Conservation (phyloP, 108 stramenopile species). For the Skeletonema menzelii region DNA sequence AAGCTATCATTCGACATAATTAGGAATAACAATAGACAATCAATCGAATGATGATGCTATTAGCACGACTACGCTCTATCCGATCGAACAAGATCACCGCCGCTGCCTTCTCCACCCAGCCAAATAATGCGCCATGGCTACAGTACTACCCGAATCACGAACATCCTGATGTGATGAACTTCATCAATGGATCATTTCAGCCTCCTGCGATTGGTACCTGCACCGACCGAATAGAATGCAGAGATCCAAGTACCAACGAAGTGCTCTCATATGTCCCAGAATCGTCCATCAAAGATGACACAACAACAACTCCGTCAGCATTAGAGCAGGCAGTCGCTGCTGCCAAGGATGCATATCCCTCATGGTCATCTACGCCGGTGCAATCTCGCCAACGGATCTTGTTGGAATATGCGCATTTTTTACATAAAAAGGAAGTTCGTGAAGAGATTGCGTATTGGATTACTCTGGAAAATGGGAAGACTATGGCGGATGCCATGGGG, state of each 20-base stretch:
- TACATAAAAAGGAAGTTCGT: slow-evolving; percentile 48
- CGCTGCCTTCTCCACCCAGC: not conserved
- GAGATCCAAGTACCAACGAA: slow-evolving; percentile 67
- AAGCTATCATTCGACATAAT: too few species aligned
- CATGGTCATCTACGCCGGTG: slow-evolving; percentile 69
- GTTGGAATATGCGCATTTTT: slow-evolving; percentile 59
- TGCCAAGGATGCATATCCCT: slow-evolving; percentile 57
- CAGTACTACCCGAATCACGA: not conserved
- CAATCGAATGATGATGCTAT: not conserved
- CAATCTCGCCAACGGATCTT: slow-evolving; percentile 69
- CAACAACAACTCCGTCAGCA: slow-evolving; percentile 24
- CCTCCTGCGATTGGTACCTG: slow-evolving; percentile 11
- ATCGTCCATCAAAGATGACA: slow-evolving; percentile 4
- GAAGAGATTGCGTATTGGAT: slow-evolving; percentile 73
- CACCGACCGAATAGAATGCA: slow-evolving; percentile 21
- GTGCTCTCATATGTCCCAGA: slow-evolving; percentile 47
- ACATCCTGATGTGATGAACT: slow-evolving; percentile 45
- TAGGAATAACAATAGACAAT: not conserved
- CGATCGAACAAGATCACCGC: not conserved
- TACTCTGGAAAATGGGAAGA: slow-evolving; percentile 80
- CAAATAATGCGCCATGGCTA: slow-evolving; percentile 14
- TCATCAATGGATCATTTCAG: slow-evolving; percentile 55
- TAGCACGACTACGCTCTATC: not conserved
- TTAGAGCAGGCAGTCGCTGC: slow-evolving; percentile 39
- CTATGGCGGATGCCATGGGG: slow-evolving; percentile 76